Conservation (phyloP, 768 basidiomycete genomes). For the Leccinum obscurum region DNA sequence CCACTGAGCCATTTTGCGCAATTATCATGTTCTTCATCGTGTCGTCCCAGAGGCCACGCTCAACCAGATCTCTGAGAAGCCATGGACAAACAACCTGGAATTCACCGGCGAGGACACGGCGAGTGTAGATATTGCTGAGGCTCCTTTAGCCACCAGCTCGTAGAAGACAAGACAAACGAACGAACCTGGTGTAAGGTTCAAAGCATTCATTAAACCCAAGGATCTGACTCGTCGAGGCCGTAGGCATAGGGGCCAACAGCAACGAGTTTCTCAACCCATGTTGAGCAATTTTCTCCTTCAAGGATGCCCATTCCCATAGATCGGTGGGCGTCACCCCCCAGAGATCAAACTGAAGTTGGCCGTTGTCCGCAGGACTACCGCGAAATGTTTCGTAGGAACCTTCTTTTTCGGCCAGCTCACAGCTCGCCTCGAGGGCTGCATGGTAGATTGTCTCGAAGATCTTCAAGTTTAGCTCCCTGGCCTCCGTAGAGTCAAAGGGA, state of each 20-base stretch:
- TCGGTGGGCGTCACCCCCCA: constrained; percentile 91
- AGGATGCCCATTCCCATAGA: constrained; percentile 90
- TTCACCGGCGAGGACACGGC: constrained; percentile 98
- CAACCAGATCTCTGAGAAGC: constrained; percentile 97
- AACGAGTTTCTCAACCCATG: constrained; percentile 89
- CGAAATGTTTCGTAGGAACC: constrained; percentile 88
- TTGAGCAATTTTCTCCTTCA: constrained; percentile 84
- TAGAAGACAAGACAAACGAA: constrained; percentile 31
- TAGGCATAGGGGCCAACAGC: constrained; percentile 96
- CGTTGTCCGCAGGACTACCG: constrained; percentile 88
- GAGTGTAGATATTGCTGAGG: constrained; percentile 95
- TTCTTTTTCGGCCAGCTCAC: constrained; percentile 75
- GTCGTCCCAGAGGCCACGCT: constrained; percentile 94
- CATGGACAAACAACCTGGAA: constrained; percentile 99
- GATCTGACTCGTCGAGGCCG: constrained; percentile 97
- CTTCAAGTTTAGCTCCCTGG: constrained; percentile 85
- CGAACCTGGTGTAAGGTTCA: constrained; percentile 93
- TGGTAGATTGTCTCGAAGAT: constrained; percentile 99
- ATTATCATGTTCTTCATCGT: constrained; percentile 99
- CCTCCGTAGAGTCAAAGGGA: constrained; percentile 90
- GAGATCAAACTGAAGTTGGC: constrained; percentile 90
- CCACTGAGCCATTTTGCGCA: constrained; percentile 87
- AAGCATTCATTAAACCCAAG: constrained; percentile 99
- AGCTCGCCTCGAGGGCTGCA: constrained; percentile 86
- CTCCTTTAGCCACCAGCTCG: constrained; percentile 10